Evolutionary conservation across 768 basidiomycete genomes (phyloP).

Genomic region (Pilatotrama ljubarskyi): DNA sequence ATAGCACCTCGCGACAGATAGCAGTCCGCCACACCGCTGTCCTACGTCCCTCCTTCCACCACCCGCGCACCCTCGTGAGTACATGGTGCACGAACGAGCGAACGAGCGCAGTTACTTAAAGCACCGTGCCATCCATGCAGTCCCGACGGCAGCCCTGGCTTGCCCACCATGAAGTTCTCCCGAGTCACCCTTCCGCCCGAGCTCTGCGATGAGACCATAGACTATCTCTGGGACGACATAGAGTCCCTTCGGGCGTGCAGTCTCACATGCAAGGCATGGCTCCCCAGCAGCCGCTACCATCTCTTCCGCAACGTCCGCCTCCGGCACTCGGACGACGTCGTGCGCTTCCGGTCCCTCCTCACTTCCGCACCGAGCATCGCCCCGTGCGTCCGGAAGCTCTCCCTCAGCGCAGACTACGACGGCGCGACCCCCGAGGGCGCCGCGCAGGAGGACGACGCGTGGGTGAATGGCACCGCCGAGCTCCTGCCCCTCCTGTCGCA

Average conservation of each 20-base stretch:
- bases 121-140: not conserved
- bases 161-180: not conserved
- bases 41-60: not conserved
- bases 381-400: constrained; percentile 27
- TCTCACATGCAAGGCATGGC: constrained; percentile 28
- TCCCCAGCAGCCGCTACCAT: constrained; percentile 27
- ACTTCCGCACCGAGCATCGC: constrained; percentile 21
- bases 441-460: constrained; percentile 25
- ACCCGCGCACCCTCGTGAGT: not conserved
- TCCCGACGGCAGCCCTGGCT: not conserved
- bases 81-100: not conserved
- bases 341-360: constrained; percentile 21
- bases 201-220: constrained; percentile 31
- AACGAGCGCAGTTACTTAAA: not conserved
- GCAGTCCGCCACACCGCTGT: not conserved
- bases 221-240: constrained; percentile 32
- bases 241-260: constrained; percentile 27
- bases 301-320: constrained; percentile 31
- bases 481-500: constrained; percentile 20
- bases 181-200: constrained; percentile 28
- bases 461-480: constrained; percentile 24
- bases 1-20: constrained; percentile 4
- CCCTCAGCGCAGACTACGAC: constrained; percentile 24
- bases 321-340: constrained; percentile 21
- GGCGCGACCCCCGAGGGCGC: constrained; percentile 15